These are phyloP conservation scores for Canna indica DNA, from an alignment of 176 grass and related monocot genomes.

Conservation along the genomic window DNA sequence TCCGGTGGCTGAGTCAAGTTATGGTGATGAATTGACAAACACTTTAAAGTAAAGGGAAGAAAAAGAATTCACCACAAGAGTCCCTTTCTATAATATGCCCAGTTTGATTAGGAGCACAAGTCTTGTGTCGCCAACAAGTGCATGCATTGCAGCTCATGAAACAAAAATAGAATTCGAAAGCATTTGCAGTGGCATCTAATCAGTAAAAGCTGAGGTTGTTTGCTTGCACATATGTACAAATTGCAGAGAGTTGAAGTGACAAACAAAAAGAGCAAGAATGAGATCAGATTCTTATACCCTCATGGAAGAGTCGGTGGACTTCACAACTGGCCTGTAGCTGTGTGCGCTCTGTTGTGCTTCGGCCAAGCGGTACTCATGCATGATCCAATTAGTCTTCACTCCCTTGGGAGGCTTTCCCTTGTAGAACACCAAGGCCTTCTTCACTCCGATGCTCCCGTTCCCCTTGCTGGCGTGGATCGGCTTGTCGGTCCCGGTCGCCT, in stretches of 20 bases:
- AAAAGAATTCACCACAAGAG: background rate
- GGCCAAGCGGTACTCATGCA: conserved; percentile 86
- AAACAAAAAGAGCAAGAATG: too few relatives aligned
- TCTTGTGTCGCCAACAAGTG: too few relatives aligned
- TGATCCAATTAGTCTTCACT: conserved; percentile 89
- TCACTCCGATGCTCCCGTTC: conserved; percentile 41
- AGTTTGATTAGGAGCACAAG: background rate
- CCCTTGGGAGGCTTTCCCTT: conserved; percentile 75
- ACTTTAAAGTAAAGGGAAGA: background rate
- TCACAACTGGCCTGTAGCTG: conserved; percentile 60
- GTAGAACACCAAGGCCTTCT: conserved; percentile 97
- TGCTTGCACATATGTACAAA: too few relatives aligned
- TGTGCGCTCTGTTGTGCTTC: conserved; percentile 35
- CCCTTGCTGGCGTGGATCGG: conserved; percentile 43
- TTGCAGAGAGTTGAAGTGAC: too few relatives aligned
- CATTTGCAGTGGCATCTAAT: too few relatives aligned
- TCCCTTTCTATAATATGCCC: background rate
- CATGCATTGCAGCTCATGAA: too few relatives aligned
- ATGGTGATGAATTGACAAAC: background rate
- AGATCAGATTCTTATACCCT: conserved; percentile 31
- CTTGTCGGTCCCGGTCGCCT: conserved; percentile 93
- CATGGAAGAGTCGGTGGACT: conserved; percentile 69
- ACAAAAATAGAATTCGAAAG: too few relatives aligned
- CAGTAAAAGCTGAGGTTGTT: too few relatives aligned
- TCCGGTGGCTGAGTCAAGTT: background rate